Base-by-base conservation (phyloP, 2,329 filamentous ascomycete species). In the Colletotrichum melonis region DNA sequence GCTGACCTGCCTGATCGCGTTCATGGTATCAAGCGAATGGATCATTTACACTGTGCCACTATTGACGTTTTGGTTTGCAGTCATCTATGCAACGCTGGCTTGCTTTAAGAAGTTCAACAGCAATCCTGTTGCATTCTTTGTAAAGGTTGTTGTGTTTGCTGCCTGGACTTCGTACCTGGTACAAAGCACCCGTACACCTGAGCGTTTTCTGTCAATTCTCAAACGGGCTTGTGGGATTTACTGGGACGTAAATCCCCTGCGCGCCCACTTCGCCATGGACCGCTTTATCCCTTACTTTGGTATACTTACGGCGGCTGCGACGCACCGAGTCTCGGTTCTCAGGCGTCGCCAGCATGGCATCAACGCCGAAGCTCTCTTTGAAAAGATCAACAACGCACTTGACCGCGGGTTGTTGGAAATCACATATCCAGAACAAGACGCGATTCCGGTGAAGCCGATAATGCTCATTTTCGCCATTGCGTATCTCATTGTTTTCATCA, bases 51-150 rank as follows among this genome's bases (percentile, higher is more conserved):
- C 92, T 76, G 85, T 89, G 0, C 86, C 89, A 0, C 81, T 91
- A 1, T 84, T 88, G 52, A 90, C 86, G 62, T 91, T 92, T 78
- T 93, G 90, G 89, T 92, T 91, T 77, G 75, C 90, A 6, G 80
- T 91, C 26, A 82, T 89, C n/a, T 92, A 86, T 77, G 74, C 82
- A 35, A 90, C 88, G 5, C 81, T 92, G 69, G 80, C 83, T 22
- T 77, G 86, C 22, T 82, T 81, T 42, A 79, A 79, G 4, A 76
- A 77, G 30, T 78, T 80, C 73, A 91, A 91, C 75, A 78, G 81
- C 22, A 83, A 83, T 59, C 76, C 82, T 5, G 76, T 76, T 2
- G 84, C 84, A 46, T 76, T 91, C 3, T 35, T 87, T 12, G 76
- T 78, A 38, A 92, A 91, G 76, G 84, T 90, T 4, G 32, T 83